Percentiles rank a stretch among this genome's conserved stretches.
Evolutionary conservation across 2,329 filamentous ascomycete genomes (phyloP).

Genomic region (Colletotrichum gigasporum): DNA sequence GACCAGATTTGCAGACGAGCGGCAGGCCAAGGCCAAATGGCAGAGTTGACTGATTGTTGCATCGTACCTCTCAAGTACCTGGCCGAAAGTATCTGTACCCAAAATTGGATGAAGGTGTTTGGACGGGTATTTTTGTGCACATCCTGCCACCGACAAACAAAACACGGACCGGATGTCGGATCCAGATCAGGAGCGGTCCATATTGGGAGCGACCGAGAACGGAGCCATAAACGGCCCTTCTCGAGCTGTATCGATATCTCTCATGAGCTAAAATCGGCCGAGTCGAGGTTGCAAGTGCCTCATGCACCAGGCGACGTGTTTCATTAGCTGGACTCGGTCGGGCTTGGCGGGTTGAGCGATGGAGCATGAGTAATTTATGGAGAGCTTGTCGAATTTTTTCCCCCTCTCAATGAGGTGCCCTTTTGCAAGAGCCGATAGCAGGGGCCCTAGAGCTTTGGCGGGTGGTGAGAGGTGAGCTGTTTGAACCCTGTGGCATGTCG

Average conservation of each 20-base stretch:
- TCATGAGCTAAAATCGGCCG: constrained; percentile 12
- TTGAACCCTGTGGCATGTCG: constrained; percentile 25
- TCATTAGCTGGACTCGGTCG: constrained; percentile 27
- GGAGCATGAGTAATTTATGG: constrained; percentile 31
- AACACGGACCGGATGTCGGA: not conserved
- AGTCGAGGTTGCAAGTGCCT: constrained; percentile 26
- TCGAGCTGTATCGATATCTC: constrained; percentile 12
- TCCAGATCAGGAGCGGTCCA: constrained; percentile 20
- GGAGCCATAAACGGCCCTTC: constrained; percentile 30
- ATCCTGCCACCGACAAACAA: not conserved
- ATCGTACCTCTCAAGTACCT: constrained; percentile 5
- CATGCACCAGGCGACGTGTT: constrained; percentile 26
- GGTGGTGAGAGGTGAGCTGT: constrained; percentile 14
- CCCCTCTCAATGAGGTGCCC: not conserved
- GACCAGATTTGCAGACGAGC: constrained; percentile 19
- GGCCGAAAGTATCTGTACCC: not conserved
- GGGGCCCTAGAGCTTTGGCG: constrained; percentile 4
- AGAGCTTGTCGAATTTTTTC: not conserved
- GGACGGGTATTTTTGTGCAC: constrained; percentile 12
- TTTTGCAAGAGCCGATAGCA: not conserved
- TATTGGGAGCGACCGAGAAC: constrained; percentile 24
- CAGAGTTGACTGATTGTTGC: constrained; percentile 4
- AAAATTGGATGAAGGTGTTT: not conserved
- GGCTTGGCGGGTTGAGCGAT: constrained; percentile 27
- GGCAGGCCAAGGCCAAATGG: constrained; percentile 17